These are phyloP conservation scores for Lindgomyces ingoldianus DNA, from an alignment of 495 filamentous ascomycete species.

Conservation along the genomic window DNA sequence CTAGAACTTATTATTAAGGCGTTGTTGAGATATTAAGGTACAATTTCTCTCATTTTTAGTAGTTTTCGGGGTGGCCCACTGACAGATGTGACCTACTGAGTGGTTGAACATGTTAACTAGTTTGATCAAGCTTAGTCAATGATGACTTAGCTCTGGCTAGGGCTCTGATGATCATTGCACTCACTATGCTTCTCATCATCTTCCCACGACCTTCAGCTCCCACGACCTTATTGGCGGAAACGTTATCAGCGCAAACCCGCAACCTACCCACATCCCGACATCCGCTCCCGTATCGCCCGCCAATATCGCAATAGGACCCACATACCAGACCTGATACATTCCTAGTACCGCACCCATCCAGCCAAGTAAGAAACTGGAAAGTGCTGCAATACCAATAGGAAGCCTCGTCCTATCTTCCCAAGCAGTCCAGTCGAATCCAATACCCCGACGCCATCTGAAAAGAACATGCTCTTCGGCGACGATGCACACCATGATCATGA, in stretches of 20 bases:
- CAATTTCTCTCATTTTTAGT: too few species aligned
- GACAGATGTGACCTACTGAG: too few species aligned
- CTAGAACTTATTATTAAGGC: too few species aligned
- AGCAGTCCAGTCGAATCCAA: constrained; percentile 58
- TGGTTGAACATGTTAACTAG: too few species aligned
- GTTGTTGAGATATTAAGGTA: too few species aligned
- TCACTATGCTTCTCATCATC: neutral
- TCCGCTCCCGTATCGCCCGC: constrained; percentile 43
- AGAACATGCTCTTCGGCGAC: constrained; percentile 64
- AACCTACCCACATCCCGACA: constrained; percentile 34
- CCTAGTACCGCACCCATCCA: constrained; percentile 69
- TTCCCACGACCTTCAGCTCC: constrained; percentile 26
- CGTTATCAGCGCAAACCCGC: constrained; percentile 21
- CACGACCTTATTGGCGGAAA: constrained; percentile 33
- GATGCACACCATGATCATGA: constrained; percentile 56
- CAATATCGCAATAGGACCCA: constrained; percentile 60
- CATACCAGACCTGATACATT: constrained; percentile 70
- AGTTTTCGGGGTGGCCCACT: too few species aligned
- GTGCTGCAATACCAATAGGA: constrained; percentile 65
- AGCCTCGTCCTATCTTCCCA: constrained; percentile 63
- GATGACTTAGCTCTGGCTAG: too few species aligned
- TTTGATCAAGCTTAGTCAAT: too few species aligned
- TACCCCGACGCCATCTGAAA: constrained; percentile 53
- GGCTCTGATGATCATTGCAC: too few species aligned
- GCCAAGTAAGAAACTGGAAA: constrained; percentile 62